Percentiles rank a stretch among this genome's conserved stretches.
phyloP scores from a whole-genome alignment of 2,329 filamentous ascomycete species.

The Xylariaceae sp. region DNA sequence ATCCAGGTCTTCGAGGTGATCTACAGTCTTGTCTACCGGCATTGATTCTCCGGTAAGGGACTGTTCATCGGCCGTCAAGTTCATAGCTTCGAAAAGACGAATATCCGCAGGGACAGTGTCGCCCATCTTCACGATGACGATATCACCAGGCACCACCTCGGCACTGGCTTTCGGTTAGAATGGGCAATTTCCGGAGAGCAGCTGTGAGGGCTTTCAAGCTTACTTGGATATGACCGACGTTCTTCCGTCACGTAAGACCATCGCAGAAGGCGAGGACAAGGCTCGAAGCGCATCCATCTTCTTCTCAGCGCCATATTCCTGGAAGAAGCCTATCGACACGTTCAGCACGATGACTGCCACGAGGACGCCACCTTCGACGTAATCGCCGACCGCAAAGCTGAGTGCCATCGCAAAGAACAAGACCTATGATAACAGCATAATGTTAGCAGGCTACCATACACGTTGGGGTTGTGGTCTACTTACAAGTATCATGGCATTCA shows the following conservation, averaged over 20 bases:
- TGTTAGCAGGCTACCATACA: too few species aligned
- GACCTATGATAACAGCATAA: constrained; percentile 53
- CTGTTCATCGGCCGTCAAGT: constrained; percentile 73
- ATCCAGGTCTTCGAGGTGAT: constrained; percentile 47
- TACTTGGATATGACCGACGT: constrained; percentile 53
- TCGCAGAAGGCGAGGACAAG: constrained; percentile 59
- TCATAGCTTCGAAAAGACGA: constrained; percentile 66
- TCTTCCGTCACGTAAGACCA: constrained; percentile 55
- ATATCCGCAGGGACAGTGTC: constrained; percentile 72
- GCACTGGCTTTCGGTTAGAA: constrained; percentile 36
- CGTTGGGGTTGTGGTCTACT: too few species aligned
- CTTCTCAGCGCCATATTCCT: constrained; percentile 60
- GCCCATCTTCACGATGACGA: constrained; percentile 62
- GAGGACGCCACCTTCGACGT: constrained; percentile 63
- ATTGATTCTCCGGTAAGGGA: constrained; percentile 72
- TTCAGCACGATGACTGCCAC: constrained; percentile 64
- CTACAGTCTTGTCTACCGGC: constrained; percentile 61
- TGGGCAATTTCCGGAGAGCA: constrained; percentile 6
- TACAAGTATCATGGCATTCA: constrained; percentile 73
- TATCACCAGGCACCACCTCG: constrained; percentile 66
- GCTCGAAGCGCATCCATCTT: constrained; percentile 59
- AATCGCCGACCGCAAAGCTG: constrained; percentile 61
- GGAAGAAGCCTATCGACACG: constrained; percentile 61
- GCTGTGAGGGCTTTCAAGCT: constrained; percentile 41
- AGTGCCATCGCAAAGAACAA: constrained; percentile 72